A percentile compares a stretch with the other conserved stretches of the same genome.
These are phyloP conservation scores for Aspergillus sp. DNA, from an alignment of 2,329 filamentous ascomycete species.

Conservation along the genomic window DNA sequence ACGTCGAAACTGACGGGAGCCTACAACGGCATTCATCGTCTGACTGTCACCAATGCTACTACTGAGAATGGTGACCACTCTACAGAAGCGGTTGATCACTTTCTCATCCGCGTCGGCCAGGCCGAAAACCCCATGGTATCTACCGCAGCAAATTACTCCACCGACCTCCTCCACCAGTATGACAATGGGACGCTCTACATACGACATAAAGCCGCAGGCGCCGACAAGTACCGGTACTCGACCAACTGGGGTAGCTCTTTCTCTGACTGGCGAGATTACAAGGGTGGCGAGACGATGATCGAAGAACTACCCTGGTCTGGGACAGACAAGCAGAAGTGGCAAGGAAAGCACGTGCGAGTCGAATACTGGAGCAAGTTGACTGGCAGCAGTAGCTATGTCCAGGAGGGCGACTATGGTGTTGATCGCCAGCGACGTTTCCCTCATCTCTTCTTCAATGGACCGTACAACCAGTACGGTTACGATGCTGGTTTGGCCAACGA, in stretches of 20 bases:
- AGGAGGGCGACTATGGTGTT: slow-evolving; percentile 60
- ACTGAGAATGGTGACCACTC: slow-evolving; percentile 45
- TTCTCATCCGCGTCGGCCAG: slow-evolving; percentile 64
- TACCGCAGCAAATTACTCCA: slow-evolving; percentile 63
- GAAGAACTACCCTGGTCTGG: slow-evolving; percentile 60
- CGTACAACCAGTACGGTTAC: slow-evolving; percentile 67
- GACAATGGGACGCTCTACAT: slow-evolving; percentile 53
- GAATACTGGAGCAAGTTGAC: slow-evolving; percentile 66
- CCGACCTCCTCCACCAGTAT: slow-evolving; percentile 54
- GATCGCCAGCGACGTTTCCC: slow-evolving; percentile 59
- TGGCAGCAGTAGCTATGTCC: slow-evolving; percentile 63
- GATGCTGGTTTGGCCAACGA: slow-evolving; percentile 62
- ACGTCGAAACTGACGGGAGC: slow-evolving; percentile 59
- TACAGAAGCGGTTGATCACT: slow-evolving; percentile 62
- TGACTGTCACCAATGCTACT: slow-evolving; percentile 61
- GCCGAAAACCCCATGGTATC: slow-evolving; percentile 64
- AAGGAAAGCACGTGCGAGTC: slow-evolving; percentile 64
- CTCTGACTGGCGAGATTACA: slow-evolving; percentile 63
- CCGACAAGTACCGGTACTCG: slow-evolving; percentile 66
- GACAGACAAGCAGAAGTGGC: slow-evolving; percentile 62
- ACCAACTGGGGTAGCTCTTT: slow-evolving; percentile 65
- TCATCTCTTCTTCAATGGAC: slow-evolving; percentile 66
- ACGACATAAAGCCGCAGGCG: slow-evolving; percentile 64
- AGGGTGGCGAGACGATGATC: slow-evolving; percentile 56
- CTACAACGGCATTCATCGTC: slow-evolving; percentile 63